A percentile compares a stretch with the other conserved stretches of the same genome.
phyloP scores from a whole-genome alignment of 305 asterid species.

The Ruellia speciosa region DNA sequence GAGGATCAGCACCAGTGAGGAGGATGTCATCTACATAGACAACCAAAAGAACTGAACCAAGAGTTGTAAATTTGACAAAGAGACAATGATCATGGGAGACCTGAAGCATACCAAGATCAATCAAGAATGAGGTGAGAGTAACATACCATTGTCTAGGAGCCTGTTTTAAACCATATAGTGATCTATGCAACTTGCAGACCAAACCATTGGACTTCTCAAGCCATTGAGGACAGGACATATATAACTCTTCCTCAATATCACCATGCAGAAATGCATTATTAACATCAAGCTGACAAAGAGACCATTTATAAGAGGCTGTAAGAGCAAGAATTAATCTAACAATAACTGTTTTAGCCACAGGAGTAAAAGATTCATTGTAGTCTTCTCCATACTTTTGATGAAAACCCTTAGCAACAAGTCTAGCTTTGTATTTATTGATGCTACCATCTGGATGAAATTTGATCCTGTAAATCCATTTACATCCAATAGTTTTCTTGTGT shows the following conservation, averaged over 20 bases:
- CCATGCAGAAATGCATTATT: not conserved
- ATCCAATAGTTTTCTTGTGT: not conserved
- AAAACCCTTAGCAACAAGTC: not conserved
- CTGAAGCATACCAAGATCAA: not conserved
- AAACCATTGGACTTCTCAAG: not conserved
- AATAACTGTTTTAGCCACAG: not conserved
- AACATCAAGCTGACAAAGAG: not conserved
- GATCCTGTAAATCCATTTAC: not conserved
- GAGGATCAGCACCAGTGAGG: not conserved
- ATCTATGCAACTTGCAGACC: not conserved
- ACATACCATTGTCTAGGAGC: not conserved
- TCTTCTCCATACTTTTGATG: not conserved
- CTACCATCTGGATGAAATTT: not conserved
- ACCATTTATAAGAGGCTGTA: not conserved
- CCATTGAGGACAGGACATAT: not conserved
- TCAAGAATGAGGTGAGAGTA: too few relatives aligned
- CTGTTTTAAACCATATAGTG: not conserved
- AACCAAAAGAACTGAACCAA: too few relatives aligned
- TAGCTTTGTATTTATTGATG: not conserved
- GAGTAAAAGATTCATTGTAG: not conserved
- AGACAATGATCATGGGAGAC: not conserved
- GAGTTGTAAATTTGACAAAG: too few relatives aligned
- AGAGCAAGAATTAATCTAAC: not conserved
- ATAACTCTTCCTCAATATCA: not conserved
- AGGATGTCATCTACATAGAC: not conserved